Base-by-base conservation (phyloP, 176 grass and related monocot genomes). In the Secale cereale region DNA sequence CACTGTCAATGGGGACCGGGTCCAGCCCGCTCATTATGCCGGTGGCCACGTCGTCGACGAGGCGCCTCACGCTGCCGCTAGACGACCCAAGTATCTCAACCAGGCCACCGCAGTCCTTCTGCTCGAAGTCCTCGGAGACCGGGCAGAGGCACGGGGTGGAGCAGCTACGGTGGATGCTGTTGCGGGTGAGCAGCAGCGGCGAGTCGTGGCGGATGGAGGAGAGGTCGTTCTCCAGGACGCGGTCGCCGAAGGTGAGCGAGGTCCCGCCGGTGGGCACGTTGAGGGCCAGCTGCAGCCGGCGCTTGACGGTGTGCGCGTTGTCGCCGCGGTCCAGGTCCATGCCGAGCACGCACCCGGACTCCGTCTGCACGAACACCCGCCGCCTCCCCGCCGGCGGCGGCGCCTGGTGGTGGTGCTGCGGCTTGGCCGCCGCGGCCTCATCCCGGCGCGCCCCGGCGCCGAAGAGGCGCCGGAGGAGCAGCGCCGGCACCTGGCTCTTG, bases 301-400 rank as follows among this genome's bases (percentile, higher is more conserved):
- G 92, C 81, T 97, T 97, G 23, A 97, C 87, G 13, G 94, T 91
- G 77, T 93, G 91, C 10, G 82, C 94, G 85, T 88, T 93, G 81
- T 97, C 91, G 30, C 87, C 54, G 26, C 94, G 89, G 73, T 97
- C 94, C 31, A 97, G 87, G 71, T 97, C 91, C 84, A 93, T 91
- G 63, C 86, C 89, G 46, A 93, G 81, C 60, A 97, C 94, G 77
- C 91, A 91, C 23, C 94, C 94, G 22, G 89, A 88, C 73, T 93
- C 94, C 72, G 94, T 97, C 85, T 97, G 94, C 74, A 97, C 91
- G 81, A 97, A 97, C 61, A 93, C 94, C 54, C 89, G 89, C 32
- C 91, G 87, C 87, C 91, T 35, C 17, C 94, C 94, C 23, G 70
- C 89, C 1, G 89, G 87, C 35, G 85, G 56, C 36, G 67, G 69